Conservation (phyloP, 2,329 filamentous ascomycete genomes). For the Colletotrichum noveboracense region DNA sequence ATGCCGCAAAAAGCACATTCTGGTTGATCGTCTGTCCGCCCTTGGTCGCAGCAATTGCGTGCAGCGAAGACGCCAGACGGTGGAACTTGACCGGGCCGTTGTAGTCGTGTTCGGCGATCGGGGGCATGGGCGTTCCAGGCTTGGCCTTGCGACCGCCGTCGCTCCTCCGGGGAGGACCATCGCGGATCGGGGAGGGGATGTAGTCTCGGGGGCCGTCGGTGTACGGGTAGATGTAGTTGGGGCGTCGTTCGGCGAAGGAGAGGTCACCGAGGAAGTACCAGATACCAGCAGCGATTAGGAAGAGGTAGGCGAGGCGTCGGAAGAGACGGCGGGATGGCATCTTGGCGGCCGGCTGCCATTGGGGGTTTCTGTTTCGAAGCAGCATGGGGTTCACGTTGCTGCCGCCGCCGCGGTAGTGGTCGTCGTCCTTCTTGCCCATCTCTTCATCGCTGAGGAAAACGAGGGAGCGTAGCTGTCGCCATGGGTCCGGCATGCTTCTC, state of each 20-base stretch:
- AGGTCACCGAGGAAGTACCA: conserved; percentile 72
- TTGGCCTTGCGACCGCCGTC: conserved; percentile 14
- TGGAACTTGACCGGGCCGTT: conserved; percentile 75
- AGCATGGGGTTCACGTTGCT: conserved; percentile 14
- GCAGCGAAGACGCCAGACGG: conserved; percentile 67
- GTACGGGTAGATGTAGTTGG: conserved; percentile 40
- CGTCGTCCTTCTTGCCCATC: conserved; percentile 66
- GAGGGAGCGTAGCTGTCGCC: conserved; percentile 36
- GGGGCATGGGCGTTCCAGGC: conserved; percentile 7
- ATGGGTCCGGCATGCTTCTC: conserved; percentile 39
- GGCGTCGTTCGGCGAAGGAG: conserved; percentile 45
- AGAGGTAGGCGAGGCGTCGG: conserved; percentile 56
- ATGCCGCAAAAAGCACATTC: conserved; percentile 81
- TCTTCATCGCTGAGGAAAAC: conserved; percentile 59
- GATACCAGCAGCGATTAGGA: conserved; percentile 54
- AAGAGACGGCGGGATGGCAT: conserved; percentile 56
- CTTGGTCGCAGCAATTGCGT: conserved; percentile 58
- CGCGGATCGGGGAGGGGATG: background rate
- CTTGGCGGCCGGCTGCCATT: conserved; percentile 47
- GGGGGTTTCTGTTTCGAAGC: conserved; percentile 29
- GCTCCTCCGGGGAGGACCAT: background rate
- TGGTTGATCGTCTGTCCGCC: conserved; percentile 60
- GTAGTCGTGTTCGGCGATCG: conserved; percentile 48
- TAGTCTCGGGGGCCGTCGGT: conserved; percentile 13
- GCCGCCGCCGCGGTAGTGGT: conserved; percentile 42